phyloP scores from a whole-genome alignment of 208 protist genomes.

The Leishmania gerbilli region DNA sequence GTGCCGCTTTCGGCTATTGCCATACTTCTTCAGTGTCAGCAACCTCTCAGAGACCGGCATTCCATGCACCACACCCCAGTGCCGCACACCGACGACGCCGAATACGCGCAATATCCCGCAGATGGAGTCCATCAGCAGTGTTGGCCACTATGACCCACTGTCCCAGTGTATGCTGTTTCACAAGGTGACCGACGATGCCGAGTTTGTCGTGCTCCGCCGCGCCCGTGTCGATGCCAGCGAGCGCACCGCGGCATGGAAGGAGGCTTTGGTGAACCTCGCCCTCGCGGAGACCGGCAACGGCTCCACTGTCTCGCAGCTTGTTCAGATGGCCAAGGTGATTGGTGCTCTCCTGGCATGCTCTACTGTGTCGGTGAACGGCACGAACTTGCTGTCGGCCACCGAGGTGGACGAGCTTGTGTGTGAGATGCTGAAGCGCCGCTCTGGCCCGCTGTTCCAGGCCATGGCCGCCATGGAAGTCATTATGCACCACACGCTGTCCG shows the following conservation, averaged over 20 bases:
- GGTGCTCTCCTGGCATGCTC: constrained; percentile 61
- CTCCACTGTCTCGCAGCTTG: constrained; percentile 51
- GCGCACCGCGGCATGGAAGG: constrained; percentile 41
- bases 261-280: constrained; percentile 46
- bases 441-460: constrained; percentile 47
- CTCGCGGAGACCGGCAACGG: constrained; percentile 40
- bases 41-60: constrained; percentile 48
- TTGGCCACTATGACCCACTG: constrained; percentile 68
- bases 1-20: constrained; percentile 74
- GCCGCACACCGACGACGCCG: constrained; percentile 40
- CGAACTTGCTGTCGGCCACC: constrained; percentile 33
- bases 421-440: constrained; percentile 40
- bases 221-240: constrained; percentile 35
- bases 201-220: constrained; percentile 61
- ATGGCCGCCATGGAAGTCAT: constrained; percentile 76
- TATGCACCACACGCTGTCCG: constrained; percentile 55
- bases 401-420: constrained; percentile 54
- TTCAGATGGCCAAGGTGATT: constrained; percentile 71
- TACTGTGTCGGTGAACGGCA: constrained; percentile 31
- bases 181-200: constrained; percentile 58
- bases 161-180: constrained; percentile 63
- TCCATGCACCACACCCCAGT: constrained; percentile 40
- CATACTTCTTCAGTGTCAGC: constrained; percentile 69
- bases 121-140: constrained; percentile 53
- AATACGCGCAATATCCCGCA: constrained; percentile 58